Base-by-base conservation (phyloP, 306 rosid genomes). In the Vigna radiata region DNA sequence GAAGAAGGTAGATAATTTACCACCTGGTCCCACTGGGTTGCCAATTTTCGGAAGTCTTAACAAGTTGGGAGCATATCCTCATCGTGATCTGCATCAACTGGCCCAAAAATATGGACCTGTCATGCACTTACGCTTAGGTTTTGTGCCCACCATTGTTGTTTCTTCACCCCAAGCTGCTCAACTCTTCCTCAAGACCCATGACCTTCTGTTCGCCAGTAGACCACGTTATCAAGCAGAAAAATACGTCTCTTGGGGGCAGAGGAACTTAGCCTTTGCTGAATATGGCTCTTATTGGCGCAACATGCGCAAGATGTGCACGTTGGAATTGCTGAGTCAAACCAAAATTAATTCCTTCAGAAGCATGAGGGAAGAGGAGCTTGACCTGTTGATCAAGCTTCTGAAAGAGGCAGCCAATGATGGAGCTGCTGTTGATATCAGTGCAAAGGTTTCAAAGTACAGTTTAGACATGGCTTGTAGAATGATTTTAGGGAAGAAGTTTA, bases 211-310 rank as follows among this genome's bases (percentile, higher is more conserved):
- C 70, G 94, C 98, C 0, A 85, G 85, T 41, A 83, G 93, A 59
- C 96, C 94, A 46, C 83, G 82, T 7, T 16, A 0, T 23, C 76
- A 77, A 50, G 85, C 87, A 8, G 16, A 83, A 17, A 86, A 87
- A 70, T 1, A 63, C 78, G 78, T 91, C 0, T 16, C 80, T 12
- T 92, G 83, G 46, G 91, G 47, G 4, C 96, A 89, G 11, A 83
- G 71, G 65, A 65, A n/a, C 81, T 3, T 93, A 15, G 44, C 17
- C 44, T 88, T 87, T 12, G 70, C 73, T 17, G 46, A 54, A n/a
- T 91, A 89, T 7, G 93, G 97, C n/a, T 23, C 92, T 9, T 91
- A 91, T 54, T 91, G 97, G 97, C 92, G 93, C 12, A 82, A 88
- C 81, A 67, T 85, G 62, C 87, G 97, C 0, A 93, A 89, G 72